These are phyloP conservation scores for Dothistroma pini DNA, from an alignment of 2,329 filamentous ascomycete species.

Conservation along the genomic window DNA sequence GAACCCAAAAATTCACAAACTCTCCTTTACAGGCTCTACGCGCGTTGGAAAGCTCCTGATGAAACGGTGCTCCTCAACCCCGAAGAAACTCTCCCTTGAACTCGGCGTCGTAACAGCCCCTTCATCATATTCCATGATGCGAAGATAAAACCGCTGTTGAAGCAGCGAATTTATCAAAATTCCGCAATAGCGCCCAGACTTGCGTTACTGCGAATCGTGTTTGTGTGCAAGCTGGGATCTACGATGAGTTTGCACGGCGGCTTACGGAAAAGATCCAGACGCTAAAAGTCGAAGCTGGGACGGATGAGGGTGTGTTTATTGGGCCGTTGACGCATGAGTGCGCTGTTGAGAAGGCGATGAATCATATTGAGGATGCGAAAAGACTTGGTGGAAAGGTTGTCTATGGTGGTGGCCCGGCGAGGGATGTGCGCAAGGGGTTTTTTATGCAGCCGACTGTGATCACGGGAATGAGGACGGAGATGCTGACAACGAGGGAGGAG, in stretches of 20 bases:
- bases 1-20: slow-evolving; percentile 28
- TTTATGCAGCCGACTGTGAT: slow-evolving; percentile 91
- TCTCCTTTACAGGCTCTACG: slow-evolving; percentile 33
- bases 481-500: slow-evolving; percentile 82
- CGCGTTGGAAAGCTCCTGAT: slow-evolving; percentile 31
- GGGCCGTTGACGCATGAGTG: slow-evolving; percentile 83
- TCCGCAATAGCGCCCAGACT: slow-evolving; percentile 30
- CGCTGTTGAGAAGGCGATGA: slow-evolving; percentile 73
- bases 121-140: slow-evolving; percentile 37
- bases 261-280: slow-evolving; percentile 46
- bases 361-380: slow-evolving; percentile 75
- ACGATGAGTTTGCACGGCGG: slow-evolving; percentile 51
- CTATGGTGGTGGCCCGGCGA: slow-evolving; percentile 56
- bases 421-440: slow-evolving; percentile 47
- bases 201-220: slow-evolving; percentile 45
- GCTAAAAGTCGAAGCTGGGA: slow-evolving; percentile 20
- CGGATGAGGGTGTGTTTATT: slow-evolving; percentile 13
- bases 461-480: slow-evolving; percentile 76
- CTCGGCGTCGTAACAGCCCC: slow-evolving; percentile 34
- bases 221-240: slow-evolving; percentile 51
- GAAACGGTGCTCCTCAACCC: slow-evolving; percentile 21
- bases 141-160: slow-evolving; percentile 29
- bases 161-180: slow-evolving; percentile 29
- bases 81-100: slow-evolving; percentile 33
- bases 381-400: slow-evolving; percentile 72